phyloP scores from a whole-genome alignment of 1,139 yeast genomes.

The Zygosaccharomyces sapae region DNA sequence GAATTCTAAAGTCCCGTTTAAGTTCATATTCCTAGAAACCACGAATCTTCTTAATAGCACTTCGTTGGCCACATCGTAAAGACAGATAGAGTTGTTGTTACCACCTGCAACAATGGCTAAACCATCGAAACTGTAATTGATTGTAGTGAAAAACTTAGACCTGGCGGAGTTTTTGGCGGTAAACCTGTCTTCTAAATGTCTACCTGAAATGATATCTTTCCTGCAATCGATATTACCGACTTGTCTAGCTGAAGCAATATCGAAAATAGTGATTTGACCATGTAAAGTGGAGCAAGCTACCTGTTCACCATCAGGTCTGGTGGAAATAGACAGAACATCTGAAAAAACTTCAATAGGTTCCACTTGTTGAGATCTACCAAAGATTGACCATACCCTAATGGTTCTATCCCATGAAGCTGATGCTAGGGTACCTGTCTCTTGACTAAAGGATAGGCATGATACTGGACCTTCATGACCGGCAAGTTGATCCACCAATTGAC shows the following conservation, averaged over 20 bases:
- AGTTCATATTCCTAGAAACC: slow-evolving; percentile 82
- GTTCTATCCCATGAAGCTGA: slow-evolving; percentile 98
- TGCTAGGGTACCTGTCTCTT: slow-evolving; percentile 73
- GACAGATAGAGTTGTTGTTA: slow-evolving; percentile 82
- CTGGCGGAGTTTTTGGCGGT: slow-evolving; percentile 76
- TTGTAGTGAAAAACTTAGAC: slow-evolving; percentile 75
- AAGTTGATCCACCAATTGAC: slow-evolving; percentile 79
- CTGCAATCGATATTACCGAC: slow-evolving; percentile 80
- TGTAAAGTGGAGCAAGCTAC: slow-evolving; percentile 85
- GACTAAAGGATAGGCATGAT: slow-evolving; percentile 80
- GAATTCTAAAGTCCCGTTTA: slow-evolving; percentile 81
- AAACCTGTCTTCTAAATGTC: slow-evolving; percentile 78
- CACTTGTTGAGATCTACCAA: slow-evolving; percentile 76
- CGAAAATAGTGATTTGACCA: slow-evolving; percentile 83
- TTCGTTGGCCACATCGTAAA: slow-evolving; percentile 84
- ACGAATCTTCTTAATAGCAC: slow-evolving; percentile 77
- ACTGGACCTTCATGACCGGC: slow-evolving; percentile 97
- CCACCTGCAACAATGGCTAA: slow-evolving; percentile 87
- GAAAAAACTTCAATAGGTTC: slow-evolving; percentile 85
- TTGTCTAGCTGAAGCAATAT: slow-evolving; percentile 77
- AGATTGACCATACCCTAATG: slow-evolving; percentile 87
- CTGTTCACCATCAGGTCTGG: slow-evolving; percentile 90
- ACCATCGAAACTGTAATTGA: slow-evolving; percentile 88
- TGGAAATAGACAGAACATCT: slow-evolving; percentile 78
- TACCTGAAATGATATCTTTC: slow-evolving; percentile 82